phyloP scores from a whole-genome alignment of 805 yeast species.

The Lipomyces spencermartinsiae region DNA sequence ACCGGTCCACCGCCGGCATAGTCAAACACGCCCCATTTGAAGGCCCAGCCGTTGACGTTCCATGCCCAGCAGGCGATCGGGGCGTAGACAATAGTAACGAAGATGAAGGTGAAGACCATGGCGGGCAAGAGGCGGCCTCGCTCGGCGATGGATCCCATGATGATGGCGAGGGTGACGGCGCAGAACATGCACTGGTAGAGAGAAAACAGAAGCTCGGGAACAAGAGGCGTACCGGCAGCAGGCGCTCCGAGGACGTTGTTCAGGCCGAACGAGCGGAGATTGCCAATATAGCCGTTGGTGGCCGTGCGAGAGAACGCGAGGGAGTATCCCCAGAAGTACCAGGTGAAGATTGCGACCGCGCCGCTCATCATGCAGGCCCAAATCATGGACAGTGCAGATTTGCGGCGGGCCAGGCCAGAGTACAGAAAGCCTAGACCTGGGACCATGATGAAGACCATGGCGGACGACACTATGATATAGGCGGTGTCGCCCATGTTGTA shows the following conservation, averaged over 20 bases:
- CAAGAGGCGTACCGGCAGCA: slow-evolving; percentile 50
- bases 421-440: slow-evolving; percentile 94
- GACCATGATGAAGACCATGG: slow-evolving; percentile 84
- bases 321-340: slow-evolving; percentile 99
- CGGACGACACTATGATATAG: slow-evolving; percentile 48
- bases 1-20: slow-evolving; percentile 99
- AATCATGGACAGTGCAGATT: slow-evolving; percentile 87
- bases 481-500: slow-evolving; percentile 51
- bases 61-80: slow-evolving; percentile 97
- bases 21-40: slow-evolving; percentile 88
- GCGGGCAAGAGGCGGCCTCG: slow-evolving; percentile 89
- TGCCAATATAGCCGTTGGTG: slow-evolving; percentile 84
- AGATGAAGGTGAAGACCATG: slow-evolving; percentile 77
- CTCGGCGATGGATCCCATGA: slow-evolving; percentile 92
- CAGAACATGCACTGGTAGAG: slow-evolving; percentile 89
- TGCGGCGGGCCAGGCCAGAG: slow-evolving; percentile 94
- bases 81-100: slow-evolving; percentile 92
- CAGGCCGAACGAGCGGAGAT: slow-evolving; percentile 81
- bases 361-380: slow-evolving; percentile 95
- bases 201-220: slow-evolving; percentile 86
- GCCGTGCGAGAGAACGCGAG: slow-evolving; percentile 84
- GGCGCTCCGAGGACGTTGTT: slow-evolving; percentile 64
- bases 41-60: slow-evolving; percentile 94
- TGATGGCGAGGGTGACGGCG: slow-evolving; percentile 88
- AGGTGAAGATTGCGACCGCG: slow-evolving; percentile 82